Evolutionary conservation across 371 early-diverging fungal genomes (phyloP).

Genomic region (Mucor irregularis): DNA sequence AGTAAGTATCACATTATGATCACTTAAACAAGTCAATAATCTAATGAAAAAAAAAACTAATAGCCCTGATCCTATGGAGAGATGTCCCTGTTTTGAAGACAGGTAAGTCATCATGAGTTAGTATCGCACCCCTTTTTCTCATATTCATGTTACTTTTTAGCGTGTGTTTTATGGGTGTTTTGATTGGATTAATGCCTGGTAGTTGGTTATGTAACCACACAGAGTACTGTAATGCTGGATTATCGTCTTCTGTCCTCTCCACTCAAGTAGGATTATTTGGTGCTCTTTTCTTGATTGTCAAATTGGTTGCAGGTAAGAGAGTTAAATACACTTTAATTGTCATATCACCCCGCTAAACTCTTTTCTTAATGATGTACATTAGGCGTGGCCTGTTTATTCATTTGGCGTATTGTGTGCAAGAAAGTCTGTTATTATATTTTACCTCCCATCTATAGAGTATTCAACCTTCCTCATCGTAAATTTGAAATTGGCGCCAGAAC

Average conservation of each 20-base stretch:
- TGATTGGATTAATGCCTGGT: conserved; percentile 69
- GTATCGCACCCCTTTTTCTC: background rate
- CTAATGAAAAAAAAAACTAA: too few relatives aligned
- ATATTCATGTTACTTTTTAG: conserved; percentile 23
- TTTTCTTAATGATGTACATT: too few relatives aligned
- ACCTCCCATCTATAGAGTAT: conserved; percentile 64
- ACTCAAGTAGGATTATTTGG: conserved; percentile 23
- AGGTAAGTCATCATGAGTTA: conserved; percentile 23
- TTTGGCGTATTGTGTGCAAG: conserved; percentile 65
- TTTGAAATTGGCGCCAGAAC: conserved; percentile 60
- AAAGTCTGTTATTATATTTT: conserved; percentile 56
- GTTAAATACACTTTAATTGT: conserved; percentile 7
- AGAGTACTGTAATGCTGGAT: conserved; percentile 36
- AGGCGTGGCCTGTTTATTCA: conserved; percentile 58
- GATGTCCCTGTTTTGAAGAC: conserved; percentile 84
- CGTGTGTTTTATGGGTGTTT: conserved; percentile 72
- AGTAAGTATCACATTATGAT: conserved; percentile 38
- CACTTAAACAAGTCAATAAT: too few relatives aligned
- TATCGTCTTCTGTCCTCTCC: conserved; percentile 42
- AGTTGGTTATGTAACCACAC: conserved; percentile 54
- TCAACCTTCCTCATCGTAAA: conserved; percentile 62
- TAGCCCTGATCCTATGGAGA: conserved; percentile 72
- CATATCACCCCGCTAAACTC: too few relatives aligned
- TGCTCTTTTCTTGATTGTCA: conserved; percentile 39
- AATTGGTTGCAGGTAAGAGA: conserved; percentile 47